These are phyloP conservation scores for Avena sativa DNA, from an alignment of 176 grass and related monocot species.

Conservation along the genomic window DNA sequence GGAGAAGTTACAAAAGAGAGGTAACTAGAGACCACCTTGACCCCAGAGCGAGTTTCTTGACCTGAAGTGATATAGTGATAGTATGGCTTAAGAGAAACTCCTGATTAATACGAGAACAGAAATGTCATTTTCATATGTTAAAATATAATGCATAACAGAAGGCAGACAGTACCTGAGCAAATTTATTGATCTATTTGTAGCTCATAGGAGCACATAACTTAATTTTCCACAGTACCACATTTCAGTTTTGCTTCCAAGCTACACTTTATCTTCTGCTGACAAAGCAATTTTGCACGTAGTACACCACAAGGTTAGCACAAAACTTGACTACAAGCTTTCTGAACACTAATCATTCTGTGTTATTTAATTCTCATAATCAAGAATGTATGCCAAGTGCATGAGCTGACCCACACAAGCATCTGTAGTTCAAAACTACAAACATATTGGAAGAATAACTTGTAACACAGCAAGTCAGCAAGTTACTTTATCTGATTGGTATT, in stretches of 20 bases:
- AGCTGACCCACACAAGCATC: not conserved
- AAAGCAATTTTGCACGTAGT: slow-evolving; percentile 27
- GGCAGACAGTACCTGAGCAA: not conserved
- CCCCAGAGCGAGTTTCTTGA: slow-evolving; percentile 1
- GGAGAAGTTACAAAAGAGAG: slow-evolving; percentile 38
- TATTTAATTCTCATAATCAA: not conserved
- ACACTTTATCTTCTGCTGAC: slow-evolving; percentile 23
- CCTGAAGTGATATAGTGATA: not conserved
- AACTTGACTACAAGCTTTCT: not conserved
- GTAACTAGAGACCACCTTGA: slow-evolving; percentile 14
- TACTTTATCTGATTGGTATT: too few species aligned
- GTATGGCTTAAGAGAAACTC: slow-evolving; percentile 15
- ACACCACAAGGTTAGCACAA: not conserved
- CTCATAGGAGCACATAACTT: slow-evolving; percentile 31
- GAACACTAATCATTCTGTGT: not conserved
- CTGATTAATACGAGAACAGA: not conserved
- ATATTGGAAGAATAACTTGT: not conserved
- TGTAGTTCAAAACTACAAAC: not conserved
- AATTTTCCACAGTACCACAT: slow-evolving; percentile 22
- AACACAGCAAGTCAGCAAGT: too few species aligned
- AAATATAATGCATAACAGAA: slow-evolving; percentile 12
- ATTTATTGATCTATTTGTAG: slow-evolving; percentile 22
- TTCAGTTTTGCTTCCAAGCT: not conserved
- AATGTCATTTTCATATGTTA: not conserved
- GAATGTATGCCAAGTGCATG: not conserved